Base-by-base conservation (phyloP, 2,329 filamentous ascomycete genomes). In the Aspergillus caelatus region DNA sequence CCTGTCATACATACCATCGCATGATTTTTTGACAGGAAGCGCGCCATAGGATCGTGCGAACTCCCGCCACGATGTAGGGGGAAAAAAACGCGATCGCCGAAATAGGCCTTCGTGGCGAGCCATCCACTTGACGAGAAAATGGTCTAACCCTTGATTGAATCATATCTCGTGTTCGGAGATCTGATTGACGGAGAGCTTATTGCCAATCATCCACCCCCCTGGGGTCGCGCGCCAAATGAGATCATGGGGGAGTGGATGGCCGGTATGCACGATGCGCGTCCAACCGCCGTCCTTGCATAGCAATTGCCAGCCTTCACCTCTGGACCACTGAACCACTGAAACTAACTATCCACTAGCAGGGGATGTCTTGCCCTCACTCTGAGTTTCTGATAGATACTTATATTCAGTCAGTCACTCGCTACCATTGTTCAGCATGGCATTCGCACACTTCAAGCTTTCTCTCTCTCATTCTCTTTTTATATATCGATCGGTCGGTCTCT, bases 381-480 rank as follows among this genome's bases (percentile, higher is more conserved):
- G 46, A 53, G 58, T 52, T 23, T 58, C 56, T 62, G 46, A 57
- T 63, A 55, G 32, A 36, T 26, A 46, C 53, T 63, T 56, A 54
- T 60, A 65, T 67, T 60, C 69, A 67, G 67, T 69, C 68, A 65
- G 60, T 60, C 46, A 52, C 48, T 52, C 48, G 48, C 48, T 52
- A 19, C 14, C 46, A 12, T 21, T 52, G 48, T 52, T 52, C 48
- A 52, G 28, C 28, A 52, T 52, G 48, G 48, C 28, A 52, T 52
- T 34, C 48, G 34, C 48, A 52, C 48, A 21, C 60, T 56, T 63
- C 62, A 54, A 57, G 61, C 56, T 62, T 63, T 60, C 60, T 46
- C 61, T n/a, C 60, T 68, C 61, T 64, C 65, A 58, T 54, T 69
- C 60, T 65, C 41, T 65, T 58, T 61, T 57, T 65, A 65, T 63